Base-by-base conservation (phyloP, 2,329 filamentous ascomycete genomes). In the Leptographium radiaticola region DNA sequence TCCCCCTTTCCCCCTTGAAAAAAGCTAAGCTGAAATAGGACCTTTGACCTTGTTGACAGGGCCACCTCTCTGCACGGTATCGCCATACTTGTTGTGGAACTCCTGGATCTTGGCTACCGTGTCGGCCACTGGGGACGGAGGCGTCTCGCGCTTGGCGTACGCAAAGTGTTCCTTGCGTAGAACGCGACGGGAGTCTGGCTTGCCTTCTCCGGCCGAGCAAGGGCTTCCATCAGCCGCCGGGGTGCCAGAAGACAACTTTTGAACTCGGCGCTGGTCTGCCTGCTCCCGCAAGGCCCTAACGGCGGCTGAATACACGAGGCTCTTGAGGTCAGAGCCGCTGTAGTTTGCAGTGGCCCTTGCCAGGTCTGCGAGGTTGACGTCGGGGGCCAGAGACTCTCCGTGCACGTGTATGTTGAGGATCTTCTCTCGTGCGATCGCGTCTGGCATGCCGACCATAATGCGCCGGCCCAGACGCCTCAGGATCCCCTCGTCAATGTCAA, bases 241-340 rank as follows among this genome's bases (percentile, higher is more conserved):
- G 34, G 38, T 42, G n/a, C 40, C n/a, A 18, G 40, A 43, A 8
- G 16, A 7, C n/a, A 7, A 18, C 8, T 43, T 7, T 43, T 11
- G 40, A 18, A 18, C 40, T 43, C 11, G 40, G 40, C n/a, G 16
- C 40, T 43, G 40, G 40, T 43, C 16, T 7, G 40, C 16, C 49
- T 54, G 48, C 30, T 54, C 53, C 48, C 38, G 34, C 4, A 76
- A 71, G 49, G 70, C 73, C 25, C 68, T 70, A 46, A 75, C 61
- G 2, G 74, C 74, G n/a, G 74, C 74, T 5, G 71, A 68, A 11
- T 75, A 72, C 20, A 68, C 70, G 25, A 77, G 62, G 56, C 74
- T 77, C 62, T 75, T 76, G 50, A 77, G 62, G 56, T 77, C 75
- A 1, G 73, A 75, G 16, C 75, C 75, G 0, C 74, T 75, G 58